Evolutionary conservation across 177 flowering plant species (phyloP).

Genomic region (Vitis hybrid): DNA sequence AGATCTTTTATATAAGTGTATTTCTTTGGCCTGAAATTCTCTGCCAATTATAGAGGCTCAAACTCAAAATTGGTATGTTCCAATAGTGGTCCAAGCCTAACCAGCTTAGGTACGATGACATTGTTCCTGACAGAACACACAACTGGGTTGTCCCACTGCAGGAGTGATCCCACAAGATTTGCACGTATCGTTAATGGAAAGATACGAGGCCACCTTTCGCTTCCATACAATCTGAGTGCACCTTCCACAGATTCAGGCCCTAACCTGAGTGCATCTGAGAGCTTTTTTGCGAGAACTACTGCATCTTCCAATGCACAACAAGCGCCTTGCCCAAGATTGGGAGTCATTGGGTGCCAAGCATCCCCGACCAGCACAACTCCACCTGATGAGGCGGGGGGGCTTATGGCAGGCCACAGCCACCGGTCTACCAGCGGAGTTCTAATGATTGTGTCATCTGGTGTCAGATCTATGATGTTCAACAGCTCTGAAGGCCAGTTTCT

Average conservation of each 20-base stretch:
- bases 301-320: constrained; percentile 94
- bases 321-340: constrained; percentile 95
- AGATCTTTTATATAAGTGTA: too few species aligned
- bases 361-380: constrained; percentile 82
- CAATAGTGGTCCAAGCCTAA: constrained; percentile 67
- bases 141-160: constrained; percentile 80
- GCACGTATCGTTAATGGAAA: constrained; percentile 78
- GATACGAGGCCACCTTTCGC: constrained; percentile 77
- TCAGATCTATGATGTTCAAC: constrained; percentile 45
- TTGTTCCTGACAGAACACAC: constrained; percentile 69
- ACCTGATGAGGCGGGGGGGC: constrained; percentile 62
- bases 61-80: constrained; percentile 82
- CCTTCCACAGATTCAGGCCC: constrained; percentile 37
- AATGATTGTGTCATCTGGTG: constrained; percentile 71
- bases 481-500: constrained; percentile 64
- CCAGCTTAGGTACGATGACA: constrained; percentile 71
- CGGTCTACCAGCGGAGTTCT: constrained; percentile 75
- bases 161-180: constrained; percentile 67
- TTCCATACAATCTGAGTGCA: constrained; percentile 56
- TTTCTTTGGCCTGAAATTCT: background rate
- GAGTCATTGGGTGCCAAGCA: constrained; percentile 99
- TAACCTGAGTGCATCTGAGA: constrained; percentile 44
- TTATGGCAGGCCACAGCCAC: constrained; percentile 79
- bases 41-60: constrained; percentile 38
- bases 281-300: constrained; percentile 66